These are phyloP conservation scores for Eimeria zaria DNA, from an alignment of 169 alveolate genomes.

Conservation along the genomic window DNA sequence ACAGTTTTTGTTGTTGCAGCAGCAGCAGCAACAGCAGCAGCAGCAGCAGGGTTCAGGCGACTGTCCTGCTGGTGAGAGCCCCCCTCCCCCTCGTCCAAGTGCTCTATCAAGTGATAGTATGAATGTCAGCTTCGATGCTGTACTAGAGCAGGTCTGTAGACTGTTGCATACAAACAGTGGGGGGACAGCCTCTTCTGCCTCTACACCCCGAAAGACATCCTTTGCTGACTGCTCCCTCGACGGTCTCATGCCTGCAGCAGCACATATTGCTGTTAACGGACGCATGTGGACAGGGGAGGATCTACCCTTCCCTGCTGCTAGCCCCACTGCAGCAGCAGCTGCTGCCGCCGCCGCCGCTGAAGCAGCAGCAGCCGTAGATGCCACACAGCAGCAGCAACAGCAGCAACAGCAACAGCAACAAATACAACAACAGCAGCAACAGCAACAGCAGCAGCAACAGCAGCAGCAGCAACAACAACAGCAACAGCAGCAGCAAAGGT, in stretches of 20 bases:
- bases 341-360: conserved; percentile 23
- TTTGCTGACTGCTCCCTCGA: neutral
- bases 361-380: neutral
- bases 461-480: conserved; percentile 34
- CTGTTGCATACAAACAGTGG: conserved; percentile 23
- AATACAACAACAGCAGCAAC: neutral
- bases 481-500: conserved; percentile 27
- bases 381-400: conserved; percentile 21
- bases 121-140: conserved; percentile 45
- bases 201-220: conserved; percentile 11
- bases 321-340: conserved; percentile 15
- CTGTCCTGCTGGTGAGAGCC: neutral
- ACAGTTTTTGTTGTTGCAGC: conserved; percentile 51
- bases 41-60: neutral
- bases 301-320: conserved; percentile 11
- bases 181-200: conserved; percentile 9
- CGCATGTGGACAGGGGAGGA: conserved; percentile 37
- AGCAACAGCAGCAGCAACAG: conserved; percentile 15
- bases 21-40: conserved; percentile 2
- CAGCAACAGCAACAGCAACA: conserved; percentile 8
- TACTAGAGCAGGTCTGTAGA: conserved; percentile 10
- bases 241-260: conserved; percentile 2
- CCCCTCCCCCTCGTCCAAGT: neutral
- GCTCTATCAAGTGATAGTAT: conserved; percentile 30
- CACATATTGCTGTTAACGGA: conserved; percentile 44